These are phyloP conservation scores for Bathelium albidoporum DNA, from an alignment of 495 filamentous ascomycete genomes.

Conservation along the genomic window DNA sequence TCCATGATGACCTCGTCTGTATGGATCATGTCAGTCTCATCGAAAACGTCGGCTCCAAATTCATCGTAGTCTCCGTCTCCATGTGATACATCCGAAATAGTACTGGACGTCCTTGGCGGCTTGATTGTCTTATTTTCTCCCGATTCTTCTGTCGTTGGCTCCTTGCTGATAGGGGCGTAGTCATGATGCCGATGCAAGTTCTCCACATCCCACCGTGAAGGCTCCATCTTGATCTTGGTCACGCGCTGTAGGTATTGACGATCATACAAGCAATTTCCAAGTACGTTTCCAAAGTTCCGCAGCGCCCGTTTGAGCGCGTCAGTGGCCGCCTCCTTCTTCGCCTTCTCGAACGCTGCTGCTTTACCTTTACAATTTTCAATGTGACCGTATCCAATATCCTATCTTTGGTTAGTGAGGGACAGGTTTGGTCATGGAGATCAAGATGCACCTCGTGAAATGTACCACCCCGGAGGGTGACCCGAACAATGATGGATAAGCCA, in stretches of 20 bases:
- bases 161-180: constrained; percentile 54
- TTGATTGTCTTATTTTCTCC: constrained; percentile 21
- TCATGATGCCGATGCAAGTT: constrained; percentile 74
- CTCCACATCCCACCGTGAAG: constrained; percentile 58
- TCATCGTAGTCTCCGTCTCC: constrained; percentile 39
- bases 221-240: constrained; percentile 63
- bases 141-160: constrained; percentile 30
- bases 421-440: constrained; percentile 25
- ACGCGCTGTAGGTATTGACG: constrained; percentile 83
- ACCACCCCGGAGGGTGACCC: constrained; percentile 82
- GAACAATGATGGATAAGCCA: constrained; percentile 77
- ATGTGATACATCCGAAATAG: constrained; percentile 14
- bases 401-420: background rate
- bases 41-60: constrained; percentile 51
- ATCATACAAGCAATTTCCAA: constrained; percentile 96
- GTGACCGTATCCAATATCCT: constrained; percentile 90
- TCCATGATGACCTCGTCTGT: constrained; percentile 17
- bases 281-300: constrained; percentile 86
- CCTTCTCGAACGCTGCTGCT: constrained; percentile 89
- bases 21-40: constrained; percentile 28
- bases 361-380: constrained; percentile 94
- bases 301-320: constrained; percentile 85
- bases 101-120: constrained; percentile 14
- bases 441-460: constrained; percentile 63
- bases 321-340: constrained; percentile 95